Evolutionary conservation across 768 basidiomycete species (phyloP).

Genomic region (Tulasnella sp.): DNA sequence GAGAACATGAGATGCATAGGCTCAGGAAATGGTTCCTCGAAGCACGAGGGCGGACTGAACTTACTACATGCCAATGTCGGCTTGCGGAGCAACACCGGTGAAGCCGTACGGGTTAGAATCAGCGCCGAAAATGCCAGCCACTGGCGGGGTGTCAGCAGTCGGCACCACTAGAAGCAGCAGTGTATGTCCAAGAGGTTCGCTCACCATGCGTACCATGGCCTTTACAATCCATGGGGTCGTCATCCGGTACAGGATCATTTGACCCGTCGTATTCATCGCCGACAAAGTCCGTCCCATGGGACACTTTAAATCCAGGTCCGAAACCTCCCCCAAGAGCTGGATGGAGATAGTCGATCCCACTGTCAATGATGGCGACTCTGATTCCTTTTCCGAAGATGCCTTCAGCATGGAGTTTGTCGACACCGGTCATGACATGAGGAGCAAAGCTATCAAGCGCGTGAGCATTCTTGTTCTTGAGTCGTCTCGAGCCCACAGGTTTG

Average conservation of each 20-base stretch:
- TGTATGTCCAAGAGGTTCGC: background rate
- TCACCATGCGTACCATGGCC: conserved; percentile 52
- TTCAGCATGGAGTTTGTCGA: conserved; percentile 33
- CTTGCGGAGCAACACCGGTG: conserved; percentile 68
- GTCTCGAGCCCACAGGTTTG: background rate
- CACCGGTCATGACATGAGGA: conserved; percentile 31
- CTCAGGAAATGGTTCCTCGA: background rate
- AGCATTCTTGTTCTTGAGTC: background rate
- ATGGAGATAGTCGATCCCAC: conserved; percentile 32
- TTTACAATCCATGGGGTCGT: conserved; percentile 31
- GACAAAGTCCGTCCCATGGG: conserved; percentile 33
- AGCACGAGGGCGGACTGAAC: background rate
- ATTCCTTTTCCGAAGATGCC: conserved; percentile 30
- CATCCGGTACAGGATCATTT: conserved; percentile 24
- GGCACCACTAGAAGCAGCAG: background rate
- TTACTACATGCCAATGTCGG: conserved; percentile 48
- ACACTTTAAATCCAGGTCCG: conserved; percentile 34
- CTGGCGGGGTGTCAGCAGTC: background rate
- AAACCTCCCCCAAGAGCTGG: conserved; percentile 34
- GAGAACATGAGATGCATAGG: background rate
- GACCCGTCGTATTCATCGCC: conserved; percentile 30
- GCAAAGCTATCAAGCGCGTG: conserved; percentile 12
- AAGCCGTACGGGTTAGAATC: conserved; percentile 54
- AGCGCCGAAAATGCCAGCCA: background rate
- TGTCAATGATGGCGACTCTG: conserved; percentile 16